Evolutionary conservation across 106 monocot genomes (phyloP).

Genomic region (Dioscorea alata): DNA sequence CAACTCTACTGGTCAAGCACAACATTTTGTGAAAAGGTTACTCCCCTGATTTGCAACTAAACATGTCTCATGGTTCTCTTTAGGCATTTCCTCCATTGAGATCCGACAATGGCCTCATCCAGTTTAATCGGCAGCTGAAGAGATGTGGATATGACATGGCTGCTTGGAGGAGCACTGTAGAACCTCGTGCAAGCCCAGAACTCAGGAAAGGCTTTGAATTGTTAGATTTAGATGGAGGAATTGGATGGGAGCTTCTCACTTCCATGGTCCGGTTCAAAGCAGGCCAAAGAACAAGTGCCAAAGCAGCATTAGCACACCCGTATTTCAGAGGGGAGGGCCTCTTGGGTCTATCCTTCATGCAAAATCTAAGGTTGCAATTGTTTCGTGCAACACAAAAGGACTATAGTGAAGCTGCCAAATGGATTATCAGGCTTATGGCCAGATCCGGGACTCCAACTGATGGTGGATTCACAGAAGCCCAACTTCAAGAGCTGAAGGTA

Average conservation of each 20-base stretch:
- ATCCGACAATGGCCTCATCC: conserved; percentile 70
- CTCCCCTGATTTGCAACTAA: no score
- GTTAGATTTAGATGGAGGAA: conserved; percentile 73
- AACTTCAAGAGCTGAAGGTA: conserved; percentile 82
- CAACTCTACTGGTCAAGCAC: no score
- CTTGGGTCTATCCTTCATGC: conserved; percentile 83
- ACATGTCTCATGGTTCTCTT: neutral
- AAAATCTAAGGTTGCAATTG: conserved; percentile 70
- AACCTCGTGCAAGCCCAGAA: conserved; percentile 72
- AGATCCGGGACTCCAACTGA: conserved; percentile 62
- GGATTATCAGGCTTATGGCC: conserved; percentile 80
- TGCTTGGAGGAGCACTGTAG: conserved; percentile 68
- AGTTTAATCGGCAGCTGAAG: conserved; percentile 94
- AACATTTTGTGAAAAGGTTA: no score
- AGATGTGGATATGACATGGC: conserved; percentile 68
- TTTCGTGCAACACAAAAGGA: conserved; percentile 91
- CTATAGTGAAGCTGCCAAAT: conserved; percentile 82
- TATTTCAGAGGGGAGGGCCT: conserved; percentile 88
- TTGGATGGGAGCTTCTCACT: conserved; percentile 89
- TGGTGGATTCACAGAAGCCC: conserved; percentile 93
- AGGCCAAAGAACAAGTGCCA: conserved; percentile 81
- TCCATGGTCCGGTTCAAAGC: conserved; percentile 94
- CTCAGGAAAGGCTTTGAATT: conserved; percentile 75
- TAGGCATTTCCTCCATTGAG: conserved; percentile 82
- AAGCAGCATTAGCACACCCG: conserved; percentile 83